Evolutionary conservation across 805 yeast species (phyloP).

Genomic region (Ogataea polymorpha): DNA sequence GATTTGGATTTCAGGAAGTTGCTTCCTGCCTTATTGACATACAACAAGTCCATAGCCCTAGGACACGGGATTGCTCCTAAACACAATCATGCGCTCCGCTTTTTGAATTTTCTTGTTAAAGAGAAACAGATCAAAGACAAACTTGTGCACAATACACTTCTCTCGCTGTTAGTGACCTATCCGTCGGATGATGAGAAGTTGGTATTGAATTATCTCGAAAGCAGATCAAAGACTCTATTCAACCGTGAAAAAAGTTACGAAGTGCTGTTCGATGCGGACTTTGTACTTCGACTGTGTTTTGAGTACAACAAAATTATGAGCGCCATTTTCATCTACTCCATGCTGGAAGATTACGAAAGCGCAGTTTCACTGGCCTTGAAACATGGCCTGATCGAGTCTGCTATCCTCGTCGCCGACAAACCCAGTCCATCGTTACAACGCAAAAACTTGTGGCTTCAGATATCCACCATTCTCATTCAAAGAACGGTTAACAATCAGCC

Average conservation of each 20-base stretch:
- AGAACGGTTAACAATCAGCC: constrained; percentile 31
- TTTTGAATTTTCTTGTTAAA: constrained; percentile 53
- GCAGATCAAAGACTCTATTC: constrained; percentile 16
- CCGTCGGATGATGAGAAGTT: constrained; percentile 43
- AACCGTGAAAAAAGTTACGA: constrained; percentile 22
- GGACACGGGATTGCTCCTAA: constrained; percentile 35
- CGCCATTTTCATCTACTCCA: constrained; percentile 71
- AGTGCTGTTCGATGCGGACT: constrained; percentile 62
- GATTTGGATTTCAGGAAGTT: constrained; percentile 58
- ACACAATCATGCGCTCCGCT: constrained; percentile 64
- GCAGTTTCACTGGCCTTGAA: constrained; percentile 76
- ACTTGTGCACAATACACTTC: constrained; percentile 64
- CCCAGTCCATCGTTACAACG: constrained; percentile 44
- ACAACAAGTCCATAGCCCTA: constrained; percentile 46
- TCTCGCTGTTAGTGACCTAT: constrained; percentile 61
- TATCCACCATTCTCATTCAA: constrained; percentile 48
- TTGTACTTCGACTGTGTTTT: constrained; percentile 70
- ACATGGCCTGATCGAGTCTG: constrained; percentile 55
- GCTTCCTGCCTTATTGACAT: constrained; percentile 72
- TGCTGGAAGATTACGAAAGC: constrained; percentile 67
- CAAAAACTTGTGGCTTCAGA: constrained; percentile 71
- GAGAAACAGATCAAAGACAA: constrained; percentile 41
- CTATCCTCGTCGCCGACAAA: constrained; percentile 54
- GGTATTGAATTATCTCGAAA: constrained; percentile 49
- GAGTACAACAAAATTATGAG: constrained; percentile 55